Evolutionary conservation across 768 basidiomycete genomes (phyloP).

Genomic region (Pulveroboletus sp.): DNA sequence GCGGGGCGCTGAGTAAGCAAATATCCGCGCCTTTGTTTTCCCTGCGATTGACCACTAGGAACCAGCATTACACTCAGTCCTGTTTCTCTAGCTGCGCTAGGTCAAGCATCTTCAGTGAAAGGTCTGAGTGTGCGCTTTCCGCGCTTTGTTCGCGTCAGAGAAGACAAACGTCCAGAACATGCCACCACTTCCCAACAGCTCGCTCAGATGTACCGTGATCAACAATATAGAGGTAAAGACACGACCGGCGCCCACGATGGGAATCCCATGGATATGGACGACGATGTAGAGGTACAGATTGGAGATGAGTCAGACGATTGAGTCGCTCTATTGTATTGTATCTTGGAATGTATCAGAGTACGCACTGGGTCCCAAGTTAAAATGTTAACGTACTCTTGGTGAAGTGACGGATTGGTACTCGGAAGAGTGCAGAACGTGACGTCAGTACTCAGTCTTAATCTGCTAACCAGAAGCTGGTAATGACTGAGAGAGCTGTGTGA

Average conservation of each 20-base stretch:
- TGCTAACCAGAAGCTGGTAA: conserved; percentile 16
- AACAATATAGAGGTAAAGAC: conserved; percentile 41
- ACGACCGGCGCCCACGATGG: conserved; percentile 48
- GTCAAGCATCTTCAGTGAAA: conserved; percentile 48
- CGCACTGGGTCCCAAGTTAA: neutral
- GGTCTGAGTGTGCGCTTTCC: conserved; percentile 88
- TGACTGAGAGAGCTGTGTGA: conserved; percentile 20
- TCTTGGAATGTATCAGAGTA: neutral
- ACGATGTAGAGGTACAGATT: conserved; percentile 25
- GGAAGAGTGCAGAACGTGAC: neutral
- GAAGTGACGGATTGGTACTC: neutral
- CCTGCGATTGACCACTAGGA: conserved; percentile 7
- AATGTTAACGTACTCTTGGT: neutral
- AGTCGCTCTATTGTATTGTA: neutral
- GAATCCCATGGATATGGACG: conserved; percentile 55
- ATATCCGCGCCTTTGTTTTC: neutral
- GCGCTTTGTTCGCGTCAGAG: conserved; percentile 67
- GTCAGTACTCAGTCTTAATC: neutral
- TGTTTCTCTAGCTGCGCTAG: conserved; percentile 73
- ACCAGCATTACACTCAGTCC: conserved; percentile 77
- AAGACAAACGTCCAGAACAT: conserved; percentile 69
- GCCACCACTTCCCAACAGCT: conserved; percentile 72
- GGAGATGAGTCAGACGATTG: conserved; percentile 29
- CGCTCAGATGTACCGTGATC: conserved; percentile 61
- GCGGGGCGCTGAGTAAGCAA: conserved; percentile 60